phyloP scores from a whole-genome alignment of 495 filamentous ascomycete species.

The Cenococcum geophilum region DNA sequence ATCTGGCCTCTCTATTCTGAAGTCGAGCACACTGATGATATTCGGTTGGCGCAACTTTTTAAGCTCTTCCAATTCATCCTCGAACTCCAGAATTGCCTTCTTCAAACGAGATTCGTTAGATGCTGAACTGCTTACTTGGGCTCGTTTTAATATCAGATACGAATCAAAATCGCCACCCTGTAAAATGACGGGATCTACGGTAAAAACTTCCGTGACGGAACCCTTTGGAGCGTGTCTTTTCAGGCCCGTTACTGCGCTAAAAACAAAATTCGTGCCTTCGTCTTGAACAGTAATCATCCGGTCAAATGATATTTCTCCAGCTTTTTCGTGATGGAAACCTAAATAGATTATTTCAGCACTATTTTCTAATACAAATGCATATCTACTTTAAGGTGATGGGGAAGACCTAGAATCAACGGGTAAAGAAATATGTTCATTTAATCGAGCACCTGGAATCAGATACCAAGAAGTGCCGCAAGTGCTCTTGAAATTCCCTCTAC shows the following conservation, averaged over 20 bases:
- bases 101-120: constrained; percentile 46
- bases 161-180: constrained; percentile 31
- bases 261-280: constrained; percentile 16
- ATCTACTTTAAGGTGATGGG: too few species aligned
- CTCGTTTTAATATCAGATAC: constrained; percentile 67
- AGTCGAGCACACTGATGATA: constrained; percentile 70
- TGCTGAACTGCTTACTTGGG: constrained; percentile 51
- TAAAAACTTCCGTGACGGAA: constrained; percentile 31
- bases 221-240: constrained; percentile 14
- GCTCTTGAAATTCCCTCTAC: too few species aligned
- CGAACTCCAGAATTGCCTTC: constrained; percentile 59
- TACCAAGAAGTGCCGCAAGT: too few species aligned
- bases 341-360: background rate
- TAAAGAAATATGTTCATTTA: too few species aligned
- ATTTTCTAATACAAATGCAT: background rate
- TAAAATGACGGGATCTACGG: constrained; percentile 29
- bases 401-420: too few species aligned
- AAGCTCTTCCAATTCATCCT: constrained; percentile 62
- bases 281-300: constrained; percentile 47
- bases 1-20: constrained; percentile 55
- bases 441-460: too few species aligned
- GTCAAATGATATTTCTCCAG: constrained; percentile 59
- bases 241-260: constrained; percentile 23
- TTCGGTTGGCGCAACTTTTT: constrained; percentile 72
- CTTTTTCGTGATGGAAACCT: constrained; percentile 38